Evolutionary conservation across 1,284 basidiomycete genomes (phyloP).

Genomic region (Waitea zeae): DNA sequence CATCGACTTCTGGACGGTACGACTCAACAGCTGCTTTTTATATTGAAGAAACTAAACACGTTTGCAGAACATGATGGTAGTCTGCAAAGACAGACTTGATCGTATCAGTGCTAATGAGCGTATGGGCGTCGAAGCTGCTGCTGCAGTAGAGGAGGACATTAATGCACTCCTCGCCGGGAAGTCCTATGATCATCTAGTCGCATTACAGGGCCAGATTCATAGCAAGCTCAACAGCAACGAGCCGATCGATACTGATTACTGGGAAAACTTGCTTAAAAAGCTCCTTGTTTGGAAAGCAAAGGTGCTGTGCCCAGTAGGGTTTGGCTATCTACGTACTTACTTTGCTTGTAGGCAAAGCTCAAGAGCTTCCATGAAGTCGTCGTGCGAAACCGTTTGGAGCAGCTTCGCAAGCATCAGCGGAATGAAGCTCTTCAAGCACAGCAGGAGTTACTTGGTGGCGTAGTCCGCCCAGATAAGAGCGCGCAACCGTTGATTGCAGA

Average conservation of each 20-base stretch:
- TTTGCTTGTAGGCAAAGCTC: conserved; percentile 61
- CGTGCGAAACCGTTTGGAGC: conserved; percentile 87
- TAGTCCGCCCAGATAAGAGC: conserved; percentile 36
- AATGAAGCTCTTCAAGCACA: conserved; percentile 89
- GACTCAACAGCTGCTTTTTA: conserved; percentile 13
- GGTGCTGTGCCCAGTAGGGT: conserved; percentile 35
- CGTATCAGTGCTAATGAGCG: conserved; percentile 42
- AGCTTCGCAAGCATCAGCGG: conserved; percentile 86
- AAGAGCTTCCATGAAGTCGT: conserved; percentile 90
- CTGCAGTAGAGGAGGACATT: conserved; percentile 71
- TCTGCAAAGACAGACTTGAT: conserved; percentile 88
- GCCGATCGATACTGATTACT: conserved; percentile 94
- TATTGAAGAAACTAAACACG: conserved; percentile 3
- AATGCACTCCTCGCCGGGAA: conserved; percentile 61
- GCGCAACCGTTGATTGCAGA: conserved; percentile 15
- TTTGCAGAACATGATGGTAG: conserved; percentile 82
- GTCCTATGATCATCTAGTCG: conserved; percentile 67
- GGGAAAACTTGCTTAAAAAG: conserved; percentile 86
- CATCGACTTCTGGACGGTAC: conserved; percentile 93
- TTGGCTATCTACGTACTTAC: no score
- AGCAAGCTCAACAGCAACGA: conserved; percentile 82
- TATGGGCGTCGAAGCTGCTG: conserved; percentile 46
- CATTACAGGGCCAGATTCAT: conserved; percentile 77
- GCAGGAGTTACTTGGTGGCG: conserved; percentile 76
- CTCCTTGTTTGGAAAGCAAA: conserved; percentile 98